These are phyloP conservation scores for Pseudozyma hubeiensis DNA, from an alignment of 1,284 basidiomycete genomes.

Conservation along the genomic window DNA sequence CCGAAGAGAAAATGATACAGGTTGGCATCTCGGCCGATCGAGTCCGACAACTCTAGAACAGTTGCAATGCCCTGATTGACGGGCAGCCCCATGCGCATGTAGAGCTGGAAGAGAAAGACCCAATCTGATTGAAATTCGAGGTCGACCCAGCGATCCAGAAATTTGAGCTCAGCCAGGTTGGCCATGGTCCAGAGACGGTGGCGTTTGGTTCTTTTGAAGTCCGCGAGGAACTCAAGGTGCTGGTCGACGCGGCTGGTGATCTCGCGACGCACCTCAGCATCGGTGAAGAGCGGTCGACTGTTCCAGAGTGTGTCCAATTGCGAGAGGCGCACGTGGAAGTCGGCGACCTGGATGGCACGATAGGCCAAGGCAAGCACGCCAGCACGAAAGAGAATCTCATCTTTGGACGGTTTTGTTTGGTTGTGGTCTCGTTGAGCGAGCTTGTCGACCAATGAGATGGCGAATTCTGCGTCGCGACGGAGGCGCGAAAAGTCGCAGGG, in stretches of 20 bases:
- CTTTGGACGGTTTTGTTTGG: neutral
- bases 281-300: constrained; percentile 22
- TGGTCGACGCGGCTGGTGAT: constrained; percentile 12
- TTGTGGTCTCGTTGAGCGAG: neutral
- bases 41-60: constrained; percentile 5
- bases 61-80: neutral
- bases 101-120: constrained; percentile 10
- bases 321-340: constrained; percentile 15
- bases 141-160: constrained; percentile 27
- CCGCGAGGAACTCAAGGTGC: constrained; percentile 3
- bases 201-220: constrained; percentile 12
- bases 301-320: constrained; percentile 24
- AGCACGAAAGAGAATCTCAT: constrained; percentile 18
- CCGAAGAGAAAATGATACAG: constrained; percentile 6
- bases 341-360: constrained; percentile 21
- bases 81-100: constrained; percentile 16
- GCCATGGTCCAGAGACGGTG: constrained; percentile 15
- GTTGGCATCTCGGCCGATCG: neutral
- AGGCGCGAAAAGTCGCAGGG: constrained; percentile 25
- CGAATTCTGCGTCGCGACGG: constrained; percentile 16
- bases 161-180: constrained; percentile 14
- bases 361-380: constrained; percentile 20
- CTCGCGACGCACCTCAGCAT: constrained; percentile 15
- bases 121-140: constrained; percentile 20
- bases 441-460: constrained; percentile 12